Evolutionary conservation across 345 rosid species (phyloP).

Genomic region (Gossypium herbaceum): DNA sequence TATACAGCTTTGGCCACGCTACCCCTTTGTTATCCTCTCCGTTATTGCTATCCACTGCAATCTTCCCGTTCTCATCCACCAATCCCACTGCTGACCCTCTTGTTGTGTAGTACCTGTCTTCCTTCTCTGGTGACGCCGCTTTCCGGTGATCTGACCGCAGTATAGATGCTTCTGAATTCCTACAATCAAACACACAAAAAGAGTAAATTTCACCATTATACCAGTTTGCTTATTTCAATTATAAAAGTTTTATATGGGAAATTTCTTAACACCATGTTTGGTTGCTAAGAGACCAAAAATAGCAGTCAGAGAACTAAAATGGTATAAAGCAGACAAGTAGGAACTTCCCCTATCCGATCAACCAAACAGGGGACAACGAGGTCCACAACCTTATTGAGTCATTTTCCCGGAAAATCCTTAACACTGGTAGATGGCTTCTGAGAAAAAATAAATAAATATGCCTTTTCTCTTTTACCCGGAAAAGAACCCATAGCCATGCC

Average conservation of each 20-base stretch:
- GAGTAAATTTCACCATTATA: not conserved
- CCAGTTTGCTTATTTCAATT: not conserved
- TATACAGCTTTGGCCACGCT: constrained; percentile 62
- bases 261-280: not conserved
- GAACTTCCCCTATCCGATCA: constrained; percentile 13
- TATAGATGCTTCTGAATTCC: constrained; percentile 51
- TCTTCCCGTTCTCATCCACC: constrained; percentile 46
- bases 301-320: not conserved
- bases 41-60: constrained; percentile 29
- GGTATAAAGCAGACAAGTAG: not conserved
- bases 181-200: constrained; percentile 22
- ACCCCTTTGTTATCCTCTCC: constrained; percentile 40
- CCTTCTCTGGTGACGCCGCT: constrained; percentile 49
- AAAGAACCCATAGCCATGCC: not conserved
- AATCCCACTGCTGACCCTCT: constrained; percentile 45
- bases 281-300: not conserved
- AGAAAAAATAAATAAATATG: not conserved
- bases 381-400: not conserved
- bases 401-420: constrained; percentile 6
- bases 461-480: not conserved
- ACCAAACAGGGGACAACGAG: constrained; percentile 24
- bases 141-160: constrained; percentile 30
- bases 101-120: constrained; percentile 56
- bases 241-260: not conserved
- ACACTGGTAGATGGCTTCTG: not conserved